Conservation (phyloP, 2,329 filamentous ascomycete species). For the Aspergillus sp. region DNA sequence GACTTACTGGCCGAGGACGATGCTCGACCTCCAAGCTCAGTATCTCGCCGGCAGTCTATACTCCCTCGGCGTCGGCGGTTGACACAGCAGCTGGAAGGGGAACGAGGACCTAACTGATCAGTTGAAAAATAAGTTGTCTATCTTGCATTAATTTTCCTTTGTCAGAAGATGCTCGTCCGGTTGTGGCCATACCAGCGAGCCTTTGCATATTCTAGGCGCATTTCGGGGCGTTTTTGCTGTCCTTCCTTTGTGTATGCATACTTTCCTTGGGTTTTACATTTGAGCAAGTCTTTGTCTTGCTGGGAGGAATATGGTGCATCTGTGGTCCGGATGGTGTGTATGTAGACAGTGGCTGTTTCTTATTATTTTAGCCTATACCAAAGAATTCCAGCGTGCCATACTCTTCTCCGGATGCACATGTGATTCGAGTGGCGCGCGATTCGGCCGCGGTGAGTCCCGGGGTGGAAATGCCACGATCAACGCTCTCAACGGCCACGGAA, state of each 20-base stretch:
- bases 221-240: slow-evolving; percentile 18
- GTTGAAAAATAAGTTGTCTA: background rate
- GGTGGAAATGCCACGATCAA: slow-evolving; percentile 18
- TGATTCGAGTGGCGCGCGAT: background rate
- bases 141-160: slow-evolving; percentile 7
- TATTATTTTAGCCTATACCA: background rate
- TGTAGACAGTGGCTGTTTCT: slow-evolving; percentile 19
- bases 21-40: slow-evolving; percentile 35
- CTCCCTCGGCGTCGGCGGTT: slow-evolving; percentile 44
- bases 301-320: slow-evolving; percentile 9
- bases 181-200: slow-evolving; percentile 1
- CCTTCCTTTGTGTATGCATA: slow-evolving; percentile 13
- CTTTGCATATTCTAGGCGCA: slow-evolving; percentile 33
- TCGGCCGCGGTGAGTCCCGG: slow-evolving; percentile 5
- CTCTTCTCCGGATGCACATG: background rate
- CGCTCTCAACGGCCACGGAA: slow-evolving; percentile 15
- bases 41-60: slow-evolving; percentile 40
- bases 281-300: background rate
- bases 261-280: slow-evolving; percentile 12
- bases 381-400: background rate
- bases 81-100: slow-evolving; percentile 41
- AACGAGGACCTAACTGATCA: slow-evolving; percentile 35
- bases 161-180: slow-evolving; percentile 2
- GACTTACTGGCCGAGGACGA: slow-evolving; percentile 45
- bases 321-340: background rate